phyloP scores from a whole-genome alignment of 2,329 filamentous ascomycete species.

The Tolypocladium tropicale region DNA sequence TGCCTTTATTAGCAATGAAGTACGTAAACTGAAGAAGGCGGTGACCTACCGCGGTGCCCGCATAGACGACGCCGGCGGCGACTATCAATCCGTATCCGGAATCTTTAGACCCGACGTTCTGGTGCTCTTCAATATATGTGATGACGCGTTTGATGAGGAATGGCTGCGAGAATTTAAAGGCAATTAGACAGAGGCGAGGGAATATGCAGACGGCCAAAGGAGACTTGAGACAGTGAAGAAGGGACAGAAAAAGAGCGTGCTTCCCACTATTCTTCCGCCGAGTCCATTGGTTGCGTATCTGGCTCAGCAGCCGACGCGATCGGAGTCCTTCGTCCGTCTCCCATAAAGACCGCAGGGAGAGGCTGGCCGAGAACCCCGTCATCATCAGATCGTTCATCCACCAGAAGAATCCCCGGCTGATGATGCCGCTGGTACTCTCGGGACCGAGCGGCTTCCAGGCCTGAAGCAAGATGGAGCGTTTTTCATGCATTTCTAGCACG shows the following conservation, averaged over 20 bases:
- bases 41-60: neutral
- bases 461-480: neutral
- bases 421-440: neutral
- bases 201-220: neutral
- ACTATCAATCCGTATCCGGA: neutral
- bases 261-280: neutral
- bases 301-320: neutral
- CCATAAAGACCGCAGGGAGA: neutral
- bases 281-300: neutral
- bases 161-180: neutral
- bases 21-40: no score
- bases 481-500: neutral
- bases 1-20: neutral
- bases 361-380: neutral
- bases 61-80: neutral
- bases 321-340: neutral
- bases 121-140: neutral
- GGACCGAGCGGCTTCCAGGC: neutral
- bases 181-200: neutral
- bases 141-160: neutral
- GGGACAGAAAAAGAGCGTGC: neutral
- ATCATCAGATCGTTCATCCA: neutral
- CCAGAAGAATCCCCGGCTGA: neutral
- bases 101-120: neutral
- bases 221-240: neutral